Evolutionary conservation across 352 stramenopile genomes (phyloP), one percentile per base, ranked within the genome.

Genomic region (Globisporangium perplexum): DNA sequence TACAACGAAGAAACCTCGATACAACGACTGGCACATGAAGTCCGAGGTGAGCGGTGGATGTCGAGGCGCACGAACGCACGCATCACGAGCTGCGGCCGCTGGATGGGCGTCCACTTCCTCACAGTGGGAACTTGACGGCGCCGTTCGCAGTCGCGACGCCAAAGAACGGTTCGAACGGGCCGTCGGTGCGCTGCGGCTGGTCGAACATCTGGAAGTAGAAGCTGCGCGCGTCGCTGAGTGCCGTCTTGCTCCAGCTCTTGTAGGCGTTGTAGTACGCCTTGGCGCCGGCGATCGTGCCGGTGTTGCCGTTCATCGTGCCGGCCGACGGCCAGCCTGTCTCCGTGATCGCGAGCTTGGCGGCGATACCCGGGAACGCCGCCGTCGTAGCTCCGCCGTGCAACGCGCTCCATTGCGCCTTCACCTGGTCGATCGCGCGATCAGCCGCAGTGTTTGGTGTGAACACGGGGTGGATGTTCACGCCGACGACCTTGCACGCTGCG

Each of bases 191-290:
- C 36, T 68, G 71, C n/a, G 71, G 55, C 50, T 78, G 64, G 57
- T 85, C 74, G 54, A 75, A 77, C 63, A 82, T 80, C 43, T 83
- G 72, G 66, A 83, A 86, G 68, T 83, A 86, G 60, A 72, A 78
- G 14, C 60, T 66, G 50, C 63, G 63, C 11, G 53, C 63, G 38
- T 60, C 60, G 46, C 67, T 59, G 50, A 81, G 55, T 69, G 20
- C 39, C n/a, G n/a, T 41, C 8, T 39, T 55, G 12, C 49, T 53
- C 71, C 73, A 81, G 31, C 47, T 55, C 38, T 52, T 61, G 60
- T 68, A 81, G 62, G 64, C 59, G 4, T 62, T 46, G 53, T 65
- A 85, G 60, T 71, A 83, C 41, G 59, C 47, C 53, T 77, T n/a
- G 7, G 74, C 69, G 11, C 66, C 63, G 4, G 60, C 54, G 26